phyloP scores from a whole-genome alignment of 1,284 basidiomycete genomes.

The Ceraceosorus bombacis region DNA sequence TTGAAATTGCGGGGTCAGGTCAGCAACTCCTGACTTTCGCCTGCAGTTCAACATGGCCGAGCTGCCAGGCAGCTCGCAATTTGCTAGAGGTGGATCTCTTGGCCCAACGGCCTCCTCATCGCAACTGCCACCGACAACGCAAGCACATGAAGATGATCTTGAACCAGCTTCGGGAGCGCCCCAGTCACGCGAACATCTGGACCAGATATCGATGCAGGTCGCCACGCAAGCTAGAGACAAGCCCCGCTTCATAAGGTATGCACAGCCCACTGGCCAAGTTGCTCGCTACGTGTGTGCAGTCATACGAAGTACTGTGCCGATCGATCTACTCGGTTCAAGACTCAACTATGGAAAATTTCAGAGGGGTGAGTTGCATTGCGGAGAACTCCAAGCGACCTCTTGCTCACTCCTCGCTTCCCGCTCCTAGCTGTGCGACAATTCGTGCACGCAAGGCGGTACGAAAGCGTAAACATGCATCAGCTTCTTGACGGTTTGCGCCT shows the following conservation, averaged over 20 bases:
- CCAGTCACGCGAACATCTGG: too few species aligned
- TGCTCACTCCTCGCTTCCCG: background rate
- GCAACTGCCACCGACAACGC: too few species aligned
- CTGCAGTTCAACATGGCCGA: too few species aligned
- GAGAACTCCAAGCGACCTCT: background rate
- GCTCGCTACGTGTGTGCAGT: slow-evolving; percentile 49
- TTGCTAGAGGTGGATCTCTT: too few species aligned
- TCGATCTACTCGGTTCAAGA: slow-evolving; percentile 67
- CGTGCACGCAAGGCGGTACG: slow-evolving; percentile 67
- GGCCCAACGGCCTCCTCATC: too few species aligned
- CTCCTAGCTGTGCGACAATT: slow-evolving; percentile 49
- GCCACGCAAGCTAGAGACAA: too few species aligned
- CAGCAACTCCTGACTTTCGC: too few species aligned
- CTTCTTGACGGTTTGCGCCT: slow-evolving; percentile 70
- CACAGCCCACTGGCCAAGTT: slow-evolving; percentile 57
- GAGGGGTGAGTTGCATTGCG: slow-evolving; percentile 54
- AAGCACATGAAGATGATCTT: too few species aligned
- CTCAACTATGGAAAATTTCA: slow-evolving; percentile 63
- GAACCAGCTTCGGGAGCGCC: too few species aligned
- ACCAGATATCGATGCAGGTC: too few species aligned
- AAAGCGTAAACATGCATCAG: slow-evolving; percentile 71
- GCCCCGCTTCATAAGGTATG: slow-evolving; percentile 7
- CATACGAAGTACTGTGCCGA: slow-evolving; percentile 66
- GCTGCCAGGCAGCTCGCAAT: too few species aligned
- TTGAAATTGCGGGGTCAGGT: too few species aligned